A percentile compares a stretch with the other conserved stretches of the same genome.
Evolutionary conservation across 495 filamentous ascomycete species (phyloP).

Genomic region (Xylaria flabelliformis): DNA sequence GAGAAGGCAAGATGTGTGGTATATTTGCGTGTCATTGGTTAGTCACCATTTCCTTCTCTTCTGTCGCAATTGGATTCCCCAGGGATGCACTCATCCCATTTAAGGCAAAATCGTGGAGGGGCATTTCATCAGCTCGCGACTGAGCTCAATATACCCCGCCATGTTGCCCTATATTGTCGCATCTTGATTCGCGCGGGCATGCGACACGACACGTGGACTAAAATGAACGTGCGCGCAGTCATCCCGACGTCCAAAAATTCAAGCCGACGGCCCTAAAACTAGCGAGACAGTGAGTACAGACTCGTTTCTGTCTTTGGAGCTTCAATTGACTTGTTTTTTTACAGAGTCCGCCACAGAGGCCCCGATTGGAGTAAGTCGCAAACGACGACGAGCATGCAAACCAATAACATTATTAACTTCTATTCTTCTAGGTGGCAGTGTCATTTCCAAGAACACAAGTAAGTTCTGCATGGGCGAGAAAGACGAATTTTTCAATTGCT

Average conservation of each 20-base stretch:
- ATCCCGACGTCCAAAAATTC: conserved; percentile 95
- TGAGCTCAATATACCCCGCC: conserved; percentile 6
- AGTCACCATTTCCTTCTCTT: conserved; percentile 40
- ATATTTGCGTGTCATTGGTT: conserved; percentile 96
- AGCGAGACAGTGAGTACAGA: conserved; percentile 81
- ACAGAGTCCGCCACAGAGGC: conserved; percentile 90
- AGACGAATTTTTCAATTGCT: conserved; percentile 34
- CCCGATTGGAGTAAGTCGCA: conserved; percentile 93
- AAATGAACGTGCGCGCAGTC: conserved; percentile 58
- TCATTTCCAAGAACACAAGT: conserved; percentile 89
- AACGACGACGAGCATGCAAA: conserved; percentile 5
- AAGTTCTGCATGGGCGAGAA: conserved; percentile 36
- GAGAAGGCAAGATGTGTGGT: conserved; percentile 64
- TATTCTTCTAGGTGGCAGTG: conserved; percentile 74
- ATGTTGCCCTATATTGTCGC: background rate
- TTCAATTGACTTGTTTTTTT: conserved; percentile 46
- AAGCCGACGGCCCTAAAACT: conserved; percentile 95
- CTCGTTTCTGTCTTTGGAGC: conserved; percentile 30
- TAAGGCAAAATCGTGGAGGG: background rate
- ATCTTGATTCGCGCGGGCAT: conserved; percentile 32
- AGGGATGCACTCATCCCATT: background rate
- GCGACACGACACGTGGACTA: conserved; percentile 34
- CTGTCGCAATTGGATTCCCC: background rate
- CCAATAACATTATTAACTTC: background rate
- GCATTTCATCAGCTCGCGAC: background rate